Conservation (phyloP, 1,139 yeast genomes). For the Diutina sp. region DNA sequence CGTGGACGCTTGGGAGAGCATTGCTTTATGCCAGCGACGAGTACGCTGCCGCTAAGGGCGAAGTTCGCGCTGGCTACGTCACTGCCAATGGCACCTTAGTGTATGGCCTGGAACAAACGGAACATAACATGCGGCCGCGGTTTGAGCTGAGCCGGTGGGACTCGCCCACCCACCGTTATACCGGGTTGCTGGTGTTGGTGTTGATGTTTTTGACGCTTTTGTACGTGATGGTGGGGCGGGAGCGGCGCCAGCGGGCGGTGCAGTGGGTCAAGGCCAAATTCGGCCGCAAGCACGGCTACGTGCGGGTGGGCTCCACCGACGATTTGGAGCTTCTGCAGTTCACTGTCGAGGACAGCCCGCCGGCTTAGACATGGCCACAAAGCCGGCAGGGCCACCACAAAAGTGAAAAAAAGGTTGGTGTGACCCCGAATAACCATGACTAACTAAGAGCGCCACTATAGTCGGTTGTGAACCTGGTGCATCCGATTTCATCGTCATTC, state of each 20-base stretch:
- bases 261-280: not conserved
- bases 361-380: not conserved
- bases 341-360: not conserved
- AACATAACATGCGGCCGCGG: not conserved
- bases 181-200: not conserved
- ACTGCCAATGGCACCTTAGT: not conserved
- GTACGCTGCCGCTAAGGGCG: slow-evolving; percentile 9
- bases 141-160: slow-evolving; percentile 1
- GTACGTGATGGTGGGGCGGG: not conserved
- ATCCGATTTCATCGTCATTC: too few species aligned
- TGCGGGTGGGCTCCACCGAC: not conserved
- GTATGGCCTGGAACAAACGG: not conserved
- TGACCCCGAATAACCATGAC: not conserved
- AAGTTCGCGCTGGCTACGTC: not conserved
- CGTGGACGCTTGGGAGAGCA: slow-evolving; percentile 83
- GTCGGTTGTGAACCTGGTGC: not conserved
- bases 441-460: not conserved
- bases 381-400: not conserved
- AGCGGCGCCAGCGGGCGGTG: not conserved
- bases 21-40: slow-evolving; percentile 45
- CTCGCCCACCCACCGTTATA: not conserved
- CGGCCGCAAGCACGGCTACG: not conserved
- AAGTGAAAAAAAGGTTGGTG: not conserved
- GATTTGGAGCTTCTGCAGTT: not conserved
- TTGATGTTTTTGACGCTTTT: not conserved